These are phyloP conservation scores for Dentiscutata heterogama DNA, from an alignment of 371 early-diverging fungal species.

Conservation along the genomic window DNA sequence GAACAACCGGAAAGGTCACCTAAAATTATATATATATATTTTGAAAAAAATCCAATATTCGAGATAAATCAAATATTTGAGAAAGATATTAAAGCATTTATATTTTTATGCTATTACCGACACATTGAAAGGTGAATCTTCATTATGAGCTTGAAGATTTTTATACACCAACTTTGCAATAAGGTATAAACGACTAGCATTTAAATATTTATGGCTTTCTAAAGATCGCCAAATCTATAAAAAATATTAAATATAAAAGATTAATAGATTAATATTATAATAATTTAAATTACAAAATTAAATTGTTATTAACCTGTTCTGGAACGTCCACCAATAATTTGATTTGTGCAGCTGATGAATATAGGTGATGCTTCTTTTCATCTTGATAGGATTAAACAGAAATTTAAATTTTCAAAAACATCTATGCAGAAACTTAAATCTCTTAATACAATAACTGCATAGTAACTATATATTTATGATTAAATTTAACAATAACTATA, in stretches of 20 bases:
- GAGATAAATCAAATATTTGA: too few species aligned
- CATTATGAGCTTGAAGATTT: constrained; percentile 64
- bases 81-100: background rate
- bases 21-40: constrained; percentile 46
- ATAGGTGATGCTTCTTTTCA: constrained; percentile 65
- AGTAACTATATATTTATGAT: background rate
- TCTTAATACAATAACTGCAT: too few species aligned
- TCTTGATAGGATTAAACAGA: constrained; percentile 53
- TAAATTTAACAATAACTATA: too few species aligned
- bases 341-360: constrained; percentile 80
- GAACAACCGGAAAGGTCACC: constrained; percentile 82
- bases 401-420: background rate
- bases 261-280: background rate
- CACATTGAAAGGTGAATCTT: constrained; percentile 41
- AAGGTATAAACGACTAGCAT: constrained; percentile 76
- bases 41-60: too few species aligned
- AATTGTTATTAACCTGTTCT: constrained; percentile 70
- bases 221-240: constrained; percentile 80
- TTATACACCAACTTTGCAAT: constrained; percentile 74
- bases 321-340: constrained; percentile 89
- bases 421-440: too few species aligned
- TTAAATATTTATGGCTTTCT: constrained; percentile 75
- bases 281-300: background rate
- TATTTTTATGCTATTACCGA: constrained; percentile 7
- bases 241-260: background rate